These are phyloP conservation scores for Amesomyces nigricolor DNA, from an alignment of 2,329 filamentous ascomycete genomes.

Conservation along the genomic window DNA sequence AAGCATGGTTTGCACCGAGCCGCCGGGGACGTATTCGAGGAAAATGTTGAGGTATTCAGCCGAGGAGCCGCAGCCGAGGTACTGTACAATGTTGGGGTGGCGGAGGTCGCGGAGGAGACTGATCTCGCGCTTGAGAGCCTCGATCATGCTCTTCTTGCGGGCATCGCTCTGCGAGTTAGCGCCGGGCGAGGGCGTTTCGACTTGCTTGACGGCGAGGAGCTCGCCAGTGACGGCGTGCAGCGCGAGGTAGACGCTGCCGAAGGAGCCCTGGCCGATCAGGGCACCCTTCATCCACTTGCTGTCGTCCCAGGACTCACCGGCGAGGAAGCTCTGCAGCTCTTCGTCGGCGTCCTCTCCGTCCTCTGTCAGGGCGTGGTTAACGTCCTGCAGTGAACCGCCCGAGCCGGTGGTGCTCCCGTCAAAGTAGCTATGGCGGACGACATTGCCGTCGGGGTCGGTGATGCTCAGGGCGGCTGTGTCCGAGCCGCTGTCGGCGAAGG, in stretches of 20 bases:
- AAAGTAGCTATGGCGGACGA: constrained; percentile 71
- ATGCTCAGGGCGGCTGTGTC: constrained; percentile 66
- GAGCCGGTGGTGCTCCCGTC: constrained; percentile 61
- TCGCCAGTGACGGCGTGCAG: constrained; percentile 94
- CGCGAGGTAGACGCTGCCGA: constrained; percentile 91
- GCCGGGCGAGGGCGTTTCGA: constrained; percentile 77
- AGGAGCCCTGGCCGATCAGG: constrained; percentile 92
- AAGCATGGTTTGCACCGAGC: constrained; percentile 96
- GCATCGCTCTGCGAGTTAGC: constrained; percentile 76
- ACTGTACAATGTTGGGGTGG: constrained; percentile 96
- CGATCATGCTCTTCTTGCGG: constrained; percentile 96
- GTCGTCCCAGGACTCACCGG: constrained; percentile 90
- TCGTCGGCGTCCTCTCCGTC: constrained; percentile 90
- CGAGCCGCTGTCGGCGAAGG: constrained; percentile 68
- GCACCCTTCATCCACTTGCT: constrained; percentile 99
- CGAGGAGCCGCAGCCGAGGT: constrained; percentile 90
- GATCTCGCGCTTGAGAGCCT: constrained; percentile 94
- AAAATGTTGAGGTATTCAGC: constrained; percentile 96
- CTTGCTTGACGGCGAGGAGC: constrained; percentile 96
- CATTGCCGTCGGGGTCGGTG: constrained; percentile 70
- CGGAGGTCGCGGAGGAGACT: constrained; percentile 87
- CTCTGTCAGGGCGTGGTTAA: constrained; percentile 78
- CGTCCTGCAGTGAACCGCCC: constrained; percentile 70
- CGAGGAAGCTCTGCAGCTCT: constrained; percentile 82
- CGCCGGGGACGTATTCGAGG: constrained; percentile 96